Evolutionary conservation across 306 rosid genomes (phyloP), one percentile per base, ranked within the genome.

Genomic region (Cicer arietinum): DNA sequence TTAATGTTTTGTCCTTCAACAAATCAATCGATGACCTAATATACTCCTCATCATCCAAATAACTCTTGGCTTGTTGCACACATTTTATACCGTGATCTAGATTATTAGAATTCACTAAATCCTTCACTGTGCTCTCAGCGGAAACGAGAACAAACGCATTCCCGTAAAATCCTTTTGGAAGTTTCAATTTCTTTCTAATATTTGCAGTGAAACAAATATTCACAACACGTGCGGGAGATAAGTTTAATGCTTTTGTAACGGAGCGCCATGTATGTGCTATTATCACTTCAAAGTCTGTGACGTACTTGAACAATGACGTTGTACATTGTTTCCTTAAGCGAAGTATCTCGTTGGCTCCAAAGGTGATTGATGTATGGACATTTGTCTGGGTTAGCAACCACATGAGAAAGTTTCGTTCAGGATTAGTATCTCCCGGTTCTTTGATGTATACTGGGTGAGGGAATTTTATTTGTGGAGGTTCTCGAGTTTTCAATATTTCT

Each of bases 211-310:
- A 92, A 35, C 88, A 90, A 9, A 90, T 88, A 80, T 90, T 92
- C 10, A 81, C 86, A 0, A 12, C 16, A 4, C 70, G 85, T 0
- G 80, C 48, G 0, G 91, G 84, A 1, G 82, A 14, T 2, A 81
- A 67, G 73, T 80, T 75, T 3, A 85, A 80, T 1, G 94, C 75
- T 39, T 78, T 57, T 17, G 89, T 79, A 91, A 92, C 83, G 1
- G 89, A 87, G 20, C 96, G 90, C 98, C 98, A 92, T 30, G 91
- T 89, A 86, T 92, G 98, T 0, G 96, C 64, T 0, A 96, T 89
- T 0, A 90, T 68, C 17, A 83, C 89, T 74, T 92, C 98, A 17
- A 92, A 92, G 30, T 87, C 18, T 16, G 91, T 44, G 48, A 86
- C 12, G 10, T 10, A 76, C 9, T 87, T 90, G 9, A 52, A 52